A percentile compares a stretch with the other conserved stretches of the same genome.
Evolutionary conservation across 1,284 basidiomycete species (phyloP).

Genomic region (Marasmius fiardii): DNA sequence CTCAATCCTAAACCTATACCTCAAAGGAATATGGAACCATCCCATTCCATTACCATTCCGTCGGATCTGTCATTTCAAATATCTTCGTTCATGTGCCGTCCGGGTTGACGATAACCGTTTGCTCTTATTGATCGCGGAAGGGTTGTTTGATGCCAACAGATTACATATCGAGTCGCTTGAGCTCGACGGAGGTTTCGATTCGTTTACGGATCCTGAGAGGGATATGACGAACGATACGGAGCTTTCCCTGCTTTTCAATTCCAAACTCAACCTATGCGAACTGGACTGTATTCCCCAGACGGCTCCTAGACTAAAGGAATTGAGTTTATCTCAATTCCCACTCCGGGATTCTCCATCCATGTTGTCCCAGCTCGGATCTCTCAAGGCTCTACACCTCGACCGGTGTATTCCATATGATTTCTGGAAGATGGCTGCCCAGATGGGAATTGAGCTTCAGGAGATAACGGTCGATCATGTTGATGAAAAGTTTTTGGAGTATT

Average conservation of each 20-base stretch:
- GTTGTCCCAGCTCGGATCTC: background rate
- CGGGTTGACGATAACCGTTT: background rate
- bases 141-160: background rate
- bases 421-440: background rate
- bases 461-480: background rate
- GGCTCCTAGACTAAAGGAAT: background rate
- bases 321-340: background rate
- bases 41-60: background rate
- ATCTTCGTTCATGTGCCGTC: background rate
- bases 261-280: no score
- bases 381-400: background rate
- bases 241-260: background rate
- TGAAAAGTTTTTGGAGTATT: background rate
- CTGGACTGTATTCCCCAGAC: no score
- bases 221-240: background rate
- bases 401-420: background rate
- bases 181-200: background rate
- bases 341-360: background rate
- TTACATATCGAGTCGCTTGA: background rate
- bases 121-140: background rate
- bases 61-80: constrained; percentile 1
- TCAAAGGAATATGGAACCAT: background rate
- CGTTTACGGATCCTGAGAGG: background rate
- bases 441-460: background rate
- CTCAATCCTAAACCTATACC: background rate